These are phyloP conservation scores for Theileria equi DNA, from an alignment of 169 alveolate genomes.

Conservation along the genomic window DNA sequence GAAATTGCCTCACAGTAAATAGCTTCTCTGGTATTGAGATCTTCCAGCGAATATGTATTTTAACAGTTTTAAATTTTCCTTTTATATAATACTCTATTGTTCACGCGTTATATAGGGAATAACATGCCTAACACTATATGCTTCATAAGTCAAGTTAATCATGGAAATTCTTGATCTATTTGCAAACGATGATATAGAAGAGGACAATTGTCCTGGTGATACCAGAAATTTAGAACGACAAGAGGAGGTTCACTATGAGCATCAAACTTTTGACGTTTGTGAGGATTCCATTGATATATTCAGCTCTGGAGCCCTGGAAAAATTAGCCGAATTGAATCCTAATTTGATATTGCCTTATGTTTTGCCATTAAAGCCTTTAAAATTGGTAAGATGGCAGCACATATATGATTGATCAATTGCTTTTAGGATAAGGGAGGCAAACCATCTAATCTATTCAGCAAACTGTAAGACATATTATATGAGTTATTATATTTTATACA, in stretches of 20 bases:
- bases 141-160: neutral
- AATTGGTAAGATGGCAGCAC: too few species aligned
- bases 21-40: neutral
- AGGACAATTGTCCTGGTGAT: neutral
- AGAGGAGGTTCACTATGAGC: neutral
- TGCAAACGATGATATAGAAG: slow-evolving; percentile 28
- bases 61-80: neutral
- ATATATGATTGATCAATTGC: too few species aligned
- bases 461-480: slow-evolving; percentile 30
- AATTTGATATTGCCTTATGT: slow-evolving; percentile 30
- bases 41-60: neutral
- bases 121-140: too few species aligned
- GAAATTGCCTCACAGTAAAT: neutral
- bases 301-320: slow-evolving; percentile 42
- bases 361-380: slow-evolving; percentile 35
- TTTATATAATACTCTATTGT: neutral
- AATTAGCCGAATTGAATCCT: slow-evolving; percentile 46
- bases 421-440: slow-evolving; percentile 6
- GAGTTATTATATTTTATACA: neutral
- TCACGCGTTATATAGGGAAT: neutral
- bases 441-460: slow-evolving; percentile 35
- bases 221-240: neutral
- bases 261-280: neutral
- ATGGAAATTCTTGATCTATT: slow-evolving; percentile 22
- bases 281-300: slow-evolving; percentile 49